Evolutionary conservation across 2,329 filamentous ascomycete genomes (phyloP), one percentile per base, ranked within the genome.

Genomic region (Aspergillus versicolor): DNA sequence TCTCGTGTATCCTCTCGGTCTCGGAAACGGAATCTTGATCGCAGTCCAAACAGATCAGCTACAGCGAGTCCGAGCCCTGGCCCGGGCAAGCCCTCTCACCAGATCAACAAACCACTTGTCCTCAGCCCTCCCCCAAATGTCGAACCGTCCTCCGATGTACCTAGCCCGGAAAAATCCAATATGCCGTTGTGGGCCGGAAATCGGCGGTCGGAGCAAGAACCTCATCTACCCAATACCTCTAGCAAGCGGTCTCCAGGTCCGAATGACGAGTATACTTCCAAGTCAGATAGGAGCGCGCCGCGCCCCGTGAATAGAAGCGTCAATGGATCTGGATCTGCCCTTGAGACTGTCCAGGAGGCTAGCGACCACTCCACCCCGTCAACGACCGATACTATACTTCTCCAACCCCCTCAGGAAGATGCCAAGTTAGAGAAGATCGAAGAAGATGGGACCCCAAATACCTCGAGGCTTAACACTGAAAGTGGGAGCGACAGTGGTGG

Each of bases 271-370:
- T 56, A 62, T 42, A 57, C 64, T 30, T 47, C 64, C n/a, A 71
- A 70, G 43, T 44, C 75, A 47, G 76, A 78, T 53, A 77, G 67
- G 57, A 70, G 64, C 57, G 64, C 62, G 24, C 60, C 64, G 45
- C 84, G 76, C 78, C 82, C 69, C 85, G 86, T 68, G 17, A 82
- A 80, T 34, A 82, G 87, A 63, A 84, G 82, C 58, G 79, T 82
- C 52, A 85, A 81, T 69, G 83, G 81, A 56, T 83, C 81, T 51
- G 82, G 79, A 37, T 82, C 87, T 48, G 85, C 84, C 47, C 78
- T 97, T 56, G 93, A 96, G 75, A 97, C 94, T 0, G 93, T 97
- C 15, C 89, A 96, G 71, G 93, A 97, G 67, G 87, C 89, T 53
- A 94, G 91, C 75, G 84, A 91, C 59, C 86, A 88, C 43, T 87